Percentiles rank a stretch among this genome's conserved stretches.
These are phyloP conservation scores for Fennellomyces sp. DNA, from an alignment of 371 early-diverging fungal species.

Conservation along the genomic window DNA sequence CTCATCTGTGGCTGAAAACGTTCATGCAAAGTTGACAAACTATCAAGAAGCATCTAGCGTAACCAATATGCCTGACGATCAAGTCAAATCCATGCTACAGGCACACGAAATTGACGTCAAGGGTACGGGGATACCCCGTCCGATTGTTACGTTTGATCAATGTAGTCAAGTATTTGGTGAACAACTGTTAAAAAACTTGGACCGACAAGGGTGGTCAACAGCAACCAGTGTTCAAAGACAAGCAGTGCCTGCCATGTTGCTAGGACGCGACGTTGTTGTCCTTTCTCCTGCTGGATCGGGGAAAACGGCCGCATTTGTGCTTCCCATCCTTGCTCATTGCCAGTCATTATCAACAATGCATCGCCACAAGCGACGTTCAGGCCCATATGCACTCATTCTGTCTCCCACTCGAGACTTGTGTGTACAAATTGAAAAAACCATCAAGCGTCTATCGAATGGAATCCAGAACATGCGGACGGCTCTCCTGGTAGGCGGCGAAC, in stretches of 20 bases:
- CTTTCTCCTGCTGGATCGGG: slow-evolving; percentile 74
- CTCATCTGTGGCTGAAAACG: slow-evolving; percentile 28
- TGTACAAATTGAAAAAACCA: slow-evolving; percentile 50
- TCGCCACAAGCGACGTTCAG: slow-evolving; percentile 33
- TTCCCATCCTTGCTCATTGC: slow-evolving; percentile 58
- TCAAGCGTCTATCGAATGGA: slow-evolving; percentile 46
- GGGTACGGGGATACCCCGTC: slow-evolving; percentile 54
- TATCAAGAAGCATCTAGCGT: slow-evolving; percentile 48
- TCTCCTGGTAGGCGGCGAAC: slow-evolving; percentile 58
- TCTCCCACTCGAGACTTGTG: slow-evolving; percentile 63
- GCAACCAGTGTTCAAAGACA: slow-evolving; percentile 71
- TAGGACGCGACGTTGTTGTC: slow-evolving; percentile 70
- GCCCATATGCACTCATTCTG: slow-evolving; percentile 62
- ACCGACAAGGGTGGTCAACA: slow-evolving; percentile 37
- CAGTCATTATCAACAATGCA: slow-evolving; percentile 46
- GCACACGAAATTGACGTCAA: slow-evolving; percentile 46
- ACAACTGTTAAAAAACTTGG: slow-evolving; percentile 42
- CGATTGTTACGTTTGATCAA: slow-evolving; percentile 52
- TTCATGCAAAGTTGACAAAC: slow-evolving; percentile 53
- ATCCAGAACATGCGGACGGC: slow-evolving; percentile 59
- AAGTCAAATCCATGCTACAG: slow-evolving; percentile 35
- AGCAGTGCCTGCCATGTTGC: slow-evolving; percentile 65
- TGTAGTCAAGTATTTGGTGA: slow-evolving; percentile 36
- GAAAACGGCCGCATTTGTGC: slow-evolving; percentile 58
- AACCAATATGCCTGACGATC: slow-evolving; percentile 24